phyloP scores from a whole-genome alignment of 345 rosid species.

The Hevea brasiliensis region DNA sequence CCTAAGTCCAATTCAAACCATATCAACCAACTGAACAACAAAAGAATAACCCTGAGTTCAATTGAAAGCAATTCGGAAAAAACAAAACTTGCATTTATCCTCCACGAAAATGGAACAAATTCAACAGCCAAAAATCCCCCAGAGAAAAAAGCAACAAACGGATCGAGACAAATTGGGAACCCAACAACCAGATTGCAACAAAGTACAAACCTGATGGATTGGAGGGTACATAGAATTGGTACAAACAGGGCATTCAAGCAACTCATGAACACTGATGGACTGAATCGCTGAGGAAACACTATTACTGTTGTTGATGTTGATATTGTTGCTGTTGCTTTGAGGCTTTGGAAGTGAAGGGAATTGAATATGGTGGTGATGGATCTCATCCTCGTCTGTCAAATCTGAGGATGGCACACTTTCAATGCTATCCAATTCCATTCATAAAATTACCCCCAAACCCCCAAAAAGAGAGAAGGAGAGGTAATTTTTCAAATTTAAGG shows the following conservation, averaged over 20 bases:
- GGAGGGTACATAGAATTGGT: conserved; percentile 99
- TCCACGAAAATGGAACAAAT: not conserved
- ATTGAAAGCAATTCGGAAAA: not conserved
- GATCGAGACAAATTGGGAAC: not conserved
- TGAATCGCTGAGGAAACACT: conserved; percentile 35
- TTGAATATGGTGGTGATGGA: conserved; percentile 27
- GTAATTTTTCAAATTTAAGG: conserved; percentile 1
- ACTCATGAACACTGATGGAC: conserved; percentile 89
- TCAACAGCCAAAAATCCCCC: not conserved
- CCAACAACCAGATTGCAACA: not conserved
- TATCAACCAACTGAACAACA: not conserved
- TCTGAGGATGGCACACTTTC: conserved; percentile 30
- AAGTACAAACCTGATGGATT: conserved; percentile 79
- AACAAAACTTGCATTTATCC: not conserved
- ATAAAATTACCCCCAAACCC: conserved; percentile 12
- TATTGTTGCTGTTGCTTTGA: conserved; percentile 15
- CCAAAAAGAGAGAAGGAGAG: not conserved
- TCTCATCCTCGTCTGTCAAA: conserved; percentile 30
- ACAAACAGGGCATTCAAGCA: conserved; percentile 98
- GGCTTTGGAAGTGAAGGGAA: conserved; percentile 30
- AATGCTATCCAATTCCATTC: conserved; percentile 32
- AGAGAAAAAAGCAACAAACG: not conserved
- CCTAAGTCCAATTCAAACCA: not conserved
- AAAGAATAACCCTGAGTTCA: not conserved
- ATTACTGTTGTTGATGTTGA: conserved; percentile 8